These are phyloP conservation scores for Aspergillus japonicus DNA, from an alignment of 2,329 filamentous ascomycete species.

Conservation along the genomic window DNA sequence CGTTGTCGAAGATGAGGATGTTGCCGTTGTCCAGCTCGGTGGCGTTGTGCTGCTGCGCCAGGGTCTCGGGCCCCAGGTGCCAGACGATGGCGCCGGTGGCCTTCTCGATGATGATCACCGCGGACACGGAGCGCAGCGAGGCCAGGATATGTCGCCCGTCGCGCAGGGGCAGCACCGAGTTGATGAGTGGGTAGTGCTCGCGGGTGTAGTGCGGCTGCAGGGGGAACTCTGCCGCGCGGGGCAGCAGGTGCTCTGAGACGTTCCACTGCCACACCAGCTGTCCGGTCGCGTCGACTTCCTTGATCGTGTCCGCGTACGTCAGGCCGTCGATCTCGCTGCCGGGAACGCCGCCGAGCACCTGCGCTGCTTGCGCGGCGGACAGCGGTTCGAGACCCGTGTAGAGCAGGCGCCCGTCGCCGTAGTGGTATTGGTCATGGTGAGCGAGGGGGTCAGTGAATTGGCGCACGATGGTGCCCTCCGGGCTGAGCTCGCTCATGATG, in stretches of 20 bases:
- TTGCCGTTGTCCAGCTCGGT: constrained; percentile 43
- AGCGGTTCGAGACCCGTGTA: constrained; percentile 47
- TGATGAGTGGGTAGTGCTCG: constrained; percentile 48
- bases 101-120: constrained; percentile 43
- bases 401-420: constrained; percentile 43
- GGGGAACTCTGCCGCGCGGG: constrained; percentile 37
- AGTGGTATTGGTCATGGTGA: constrained; percentile 50
- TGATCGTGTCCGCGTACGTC: constrained; percentile 45
- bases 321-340: constrained; percentile 32
- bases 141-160: constrained; percentile 47
- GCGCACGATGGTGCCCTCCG: constrained; percentile 39
- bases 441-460: constrained; percentile 44
- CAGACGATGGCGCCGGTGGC: constrained; percentile 44
- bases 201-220: constrained; percentile 37
- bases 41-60: constrained; percentile 49
- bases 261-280: constrained; percentile 47
- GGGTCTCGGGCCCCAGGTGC: constrained; percentile 41
- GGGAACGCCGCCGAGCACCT: constrained; percentile 44
- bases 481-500: constrained; percentile 45
- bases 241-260: constrained; percentile 40
- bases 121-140: constrained; percentile 43
- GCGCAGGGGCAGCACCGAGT: constrained; percentile 40
- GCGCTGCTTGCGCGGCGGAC: constrained; percentile 34
- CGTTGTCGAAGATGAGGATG: constrained; percentile 50
- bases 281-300: constrained; percentile 35